Conservation (phyloP, 1,284 basidiomycete genomes). For the Leccinum subrobustum region DNA sequence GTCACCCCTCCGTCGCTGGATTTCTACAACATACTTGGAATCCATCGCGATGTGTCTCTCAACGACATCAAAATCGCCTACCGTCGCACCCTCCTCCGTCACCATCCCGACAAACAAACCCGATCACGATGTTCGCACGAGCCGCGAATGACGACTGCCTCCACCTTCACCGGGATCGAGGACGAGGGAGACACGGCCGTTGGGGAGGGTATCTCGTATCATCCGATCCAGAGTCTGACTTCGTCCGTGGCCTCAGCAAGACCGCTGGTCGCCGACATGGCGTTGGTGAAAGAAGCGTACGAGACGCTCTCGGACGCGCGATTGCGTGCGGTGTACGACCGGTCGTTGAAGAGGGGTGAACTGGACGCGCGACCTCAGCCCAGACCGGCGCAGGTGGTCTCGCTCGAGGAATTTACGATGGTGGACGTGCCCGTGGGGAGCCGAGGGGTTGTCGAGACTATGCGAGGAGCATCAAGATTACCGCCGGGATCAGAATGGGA, state of each 20-base stretch:
- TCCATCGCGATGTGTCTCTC: constrained; percentile 41
- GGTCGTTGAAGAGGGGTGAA: constrained; percentile 9
- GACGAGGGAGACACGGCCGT: constrained; percentile 43
- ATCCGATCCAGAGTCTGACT: background rate
- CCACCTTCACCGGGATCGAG: background rate
- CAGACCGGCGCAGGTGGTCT: constrained; percentile 73
- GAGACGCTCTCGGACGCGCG: constrained; percentile 43
- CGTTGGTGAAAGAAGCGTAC: constrained; percentile 62
- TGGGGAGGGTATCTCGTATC: background rate
- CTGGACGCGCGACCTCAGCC: constrained; percentile 39
- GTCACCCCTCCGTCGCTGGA: constrained; percentile 29
- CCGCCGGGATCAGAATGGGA: background rate
- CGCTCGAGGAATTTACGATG: constrained; percentile 64
- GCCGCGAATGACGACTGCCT: background rate
- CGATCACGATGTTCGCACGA: constrained; percentile 6
- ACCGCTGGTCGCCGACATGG: constrained; percentile 39
- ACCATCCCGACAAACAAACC: constrained; percentile 67
- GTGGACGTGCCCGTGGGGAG: background rate
- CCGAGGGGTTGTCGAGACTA: constrained; percentile 11
- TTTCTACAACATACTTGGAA: constrained; percentile 48
- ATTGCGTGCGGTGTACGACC: constrained; percentile 51
- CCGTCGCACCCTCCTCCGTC: constrained; percentile 58
- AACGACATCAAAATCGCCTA: constrained; percentile 68
- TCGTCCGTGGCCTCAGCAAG: background rate
- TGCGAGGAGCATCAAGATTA: background rate